Conservation (phyloP, 768 basidiomycete genomes). For the Pulveroboletus sp. region DNA sequence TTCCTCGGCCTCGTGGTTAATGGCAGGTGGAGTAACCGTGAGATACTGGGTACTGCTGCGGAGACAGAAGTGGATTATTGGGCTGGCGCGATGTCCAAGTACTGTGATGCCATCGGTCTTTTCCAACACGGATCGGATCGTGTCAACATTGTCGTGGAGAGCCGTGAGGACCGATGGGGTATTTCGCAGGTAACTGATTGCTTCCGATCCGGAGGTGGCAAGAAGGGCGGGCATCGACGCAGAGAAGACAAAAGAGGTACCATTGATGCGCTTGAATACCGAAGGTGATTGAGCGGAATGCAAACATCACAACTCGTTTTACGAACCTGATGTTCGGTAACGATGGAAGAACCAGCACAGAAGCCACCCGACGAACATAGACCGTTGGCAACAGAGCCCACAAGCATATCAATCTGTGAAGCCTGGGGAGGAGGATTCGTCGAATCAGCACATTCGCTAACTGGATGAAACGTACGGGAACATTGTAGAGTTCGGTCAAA, state of each 20-base stretch:
- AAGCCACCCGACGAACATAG: conserved; percentile 88
- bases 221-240: conserved; percentile 91
- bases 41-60: conserved; percentile 32
- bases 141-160: conserved; percentile 79
- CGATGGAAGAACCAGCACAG: conserved; percentile 82
- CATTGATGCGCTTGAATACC: conserved; percentile 79
- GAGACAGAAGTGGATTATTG: conserved; percentile 83
- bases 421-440: conserved; percentile 48
- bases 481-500: conserved; percentile 90
- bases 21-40: conserved; percentile 21
- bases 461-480: conserved; percentile 62
- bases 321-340: conserved; percentile 84
- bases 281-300: background rate
- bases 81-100: conserved; percentile 82
- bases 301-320: background rate
- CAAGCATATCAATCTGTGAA: conserved; percentile 89
- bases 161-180: conserved; percentile 72
- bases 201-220: conserved; percentile 83
- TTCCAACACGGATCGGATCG: conserved; percentile 78
- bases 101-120: conserved; percentile 78
- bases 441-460: background rate
- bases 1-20: conserved; percentile 71
- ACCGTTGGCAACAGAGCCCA: conserved; percentile 85
- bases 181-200: conserved; percentile 72
- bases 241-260: conserved; percentile 92